These are phyloP conservation scores for Neurospora tetrasperma DNA, from an alignment of 495 filamentous ascomycete species.

Conservation along the genomic window DNA sequence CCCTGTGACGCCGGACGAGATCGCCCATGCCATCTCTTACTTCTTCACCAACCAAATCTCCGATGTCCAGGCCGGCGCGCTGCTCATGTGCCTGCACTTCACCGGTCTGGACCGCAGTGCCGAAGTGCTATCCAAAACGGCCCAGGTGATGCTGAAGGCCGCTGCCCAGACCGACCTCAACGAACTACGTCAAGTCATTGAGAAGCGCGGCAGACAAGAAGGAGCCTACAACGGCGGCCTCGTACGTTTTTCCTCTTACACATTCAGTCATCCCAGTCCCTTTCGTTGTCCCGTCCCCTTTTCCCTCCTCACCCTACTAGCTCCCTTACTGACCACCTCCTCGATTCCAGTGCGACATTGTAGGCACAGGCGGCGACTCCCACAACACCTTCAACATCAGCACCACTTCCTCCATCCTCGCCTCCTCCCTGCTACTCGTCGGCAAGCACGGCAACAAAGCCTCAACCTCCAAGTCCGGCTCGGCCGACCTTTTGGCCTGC, in stretches of 20 bases:
- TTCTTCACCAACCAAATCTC: conserved; percentile 83
- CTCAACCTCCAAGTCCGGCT: conserved; percentile 91
- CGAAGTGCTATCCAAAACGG: conserved; percentile 67
- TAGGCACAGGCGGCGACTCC: conserved; percentile 92
- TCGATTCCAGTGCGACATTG: conserved; percentile 71
- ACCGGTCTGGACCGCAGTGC: conserved; percentile 67
- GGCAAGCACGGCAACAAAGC: conserved; percentile 95
- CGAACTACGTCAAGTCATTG: conserved; percentile 34
- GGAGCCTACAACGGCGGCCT: conserved; percentile 63
- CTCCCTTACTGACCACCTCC: conserved; percentile 3
- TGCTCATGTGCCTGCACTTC: conserved; percentile 83
- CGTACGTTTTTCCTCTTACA: conserved; percentile 30
- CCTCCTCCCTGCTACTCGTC: conserved; percentile 67
- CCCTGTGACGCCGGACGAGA: conserved; percentile 63
- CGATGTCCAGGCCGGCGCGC: conserved; percentile 68
- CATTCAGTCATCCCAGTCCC: background rate
- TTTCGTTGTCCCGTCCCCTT: background rate
- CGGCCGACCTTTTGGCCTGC: conserved; percentile 77
- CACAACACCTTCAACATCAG: conserved; percentile 98
- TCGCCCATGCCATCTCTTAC: conserved; percentile 74
- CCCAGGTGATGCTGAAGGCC: conserved; percentile 51
- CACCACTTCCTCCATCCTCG: conserved; percentile 87
- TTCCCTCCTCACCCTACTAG: background rate
- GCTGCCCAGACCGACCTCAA: conserved; percentile 40
- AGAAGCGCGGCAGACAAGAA: conserved; percentile 45